A percentile compares a stretch with the other conserved stretches of the same genome.
These are phyloP conservation scores for Lactifluus rugatus DNA, from an alignment of 768 basidiomycete species.

Conservation along the genomic window DNA sequence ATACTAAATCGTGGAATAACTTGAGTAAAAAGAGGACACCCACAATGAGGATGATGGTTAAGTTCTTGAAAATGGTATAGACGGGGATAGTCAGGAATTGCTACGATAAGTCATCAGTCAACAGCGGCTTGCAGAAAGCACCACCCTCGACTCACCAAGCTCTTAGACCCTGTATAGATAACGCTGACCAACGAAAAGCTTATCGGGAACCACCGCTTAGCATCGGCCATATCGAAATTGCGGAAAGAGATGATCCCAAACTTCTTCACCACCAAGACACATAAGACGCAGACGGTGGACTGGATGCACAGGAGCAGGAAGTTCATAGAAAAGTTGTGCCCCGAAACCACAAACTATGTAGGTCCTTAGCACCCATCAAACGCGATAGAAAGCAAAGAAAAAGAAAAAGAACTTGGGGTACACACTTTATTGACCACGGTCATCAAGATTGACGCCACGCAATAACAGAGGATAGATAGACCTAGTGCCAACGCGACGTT, in stretches of 20 bases:
- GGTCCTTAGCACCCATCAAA: not conserved
- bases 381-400: not conserved
- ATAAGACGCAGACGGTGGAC: conserved; percentile 73
- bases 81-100: conserved; percentile 97
- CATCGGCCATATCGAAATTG: conserved; percentile 71
- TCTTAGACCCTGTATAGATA: conserved; percentile 97
- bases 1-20: not conserved
- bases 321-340: conserved; percentile 90
- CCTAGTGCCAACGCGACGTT: conserved; percentile 34
- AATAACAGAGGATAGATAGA: conserved; percentile 80
- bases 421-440: conserved; percentile 91
- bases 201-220: conserved; percentile 91
- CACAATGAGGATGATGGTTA: conserved; percentile 98
- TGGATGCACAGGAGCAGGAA: conserved; percentile 91
- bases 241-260: conserved; percentile 76
- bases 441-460: conserved; percentile 90
- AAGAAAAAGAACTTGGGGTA: not conserved
- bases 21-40: conserved; percentile 24
- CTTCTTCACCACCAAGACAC: conserved; percentile 66
- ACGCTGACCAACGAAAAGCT: conserved; percentile 86
- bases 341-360: conserved; percentile 85
- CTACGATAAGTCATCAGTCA: conserved; percentile 31
- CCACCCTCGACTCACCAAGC: conserved; percentile 53
- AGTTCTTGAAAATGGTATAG: conserved; percentile 98
- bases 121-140: not conserved